A percentile compares a stretch with the other conserved stretches of the same genome.
These are phyloP conservation scores for Acanthamoeba quina DNA, from an alignment of 208 protist species.

Conservation along the genomic window DNA sequence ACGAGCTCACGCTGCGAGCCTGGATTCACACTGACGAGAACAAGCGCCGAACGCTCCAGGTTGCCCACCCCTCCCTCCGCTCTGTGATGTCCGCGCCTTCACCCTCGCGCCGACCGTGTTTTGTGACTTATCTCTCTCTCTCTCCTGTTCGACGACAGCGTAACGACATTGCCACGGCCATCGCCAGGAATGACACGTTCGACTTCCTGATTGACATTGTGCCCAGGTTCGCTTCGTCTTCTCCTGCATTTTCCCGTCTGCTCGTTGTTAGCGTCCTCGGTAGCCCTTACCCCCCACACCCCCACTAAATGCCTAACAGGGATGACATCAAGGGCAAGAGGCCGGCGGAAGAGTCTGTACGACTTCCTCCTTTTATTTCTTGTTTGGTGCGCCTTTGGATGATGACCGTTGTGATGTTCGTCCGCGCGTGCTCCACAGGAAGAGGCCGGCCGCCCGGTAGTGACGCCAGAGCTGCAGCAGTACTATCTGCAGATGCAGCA, in stretches of 20 bases:
- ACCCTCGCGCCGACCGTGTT: neutral
- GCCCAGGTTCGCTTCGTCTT: conserved; percentile 78
- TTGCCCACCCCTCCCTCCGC: neutral
- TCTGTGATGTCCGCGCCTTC: neutral
- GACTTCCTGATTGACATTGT: conserved; percentile 91
- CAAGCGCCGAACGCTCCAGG: conserved; percentile 87
- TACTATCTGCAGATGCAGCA: conserved; percentile 64
- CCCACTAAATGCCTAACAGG: neutral
- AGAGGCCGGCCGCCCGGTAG: neutral
- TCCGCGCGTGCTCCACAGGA: neutral
- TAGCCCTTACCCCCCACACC: neutral
- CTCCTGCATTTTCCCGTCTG: neutral
- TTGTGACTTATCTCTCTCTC: too few relatives aligned
- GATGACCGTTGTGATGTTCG: neutral
- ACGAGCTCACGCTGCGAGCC: conserved; percentile 85
- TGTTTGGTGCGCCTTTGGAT: neutral
- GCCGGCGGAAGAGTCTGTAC: neutral
- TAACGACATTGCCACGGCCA: conserved; percentile 86
- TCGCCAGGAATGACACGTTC: conserved; percentile 85
- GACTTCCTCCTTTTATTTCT: neutral
- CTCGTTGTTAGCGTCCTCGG: too few relatives aligned
- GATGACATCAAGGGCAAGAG: conserved; percentile 46
- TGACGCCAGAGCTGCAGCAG: conserved; percentile 60
- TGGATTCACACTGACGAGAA: conserved; percentile 86
- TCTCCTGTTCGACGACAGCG: conserved; percentile 57